Base-by-base conservation (phyloP, 2,329 filamentous ascomycete genomes). In the Cercospora sp. region DNA sequence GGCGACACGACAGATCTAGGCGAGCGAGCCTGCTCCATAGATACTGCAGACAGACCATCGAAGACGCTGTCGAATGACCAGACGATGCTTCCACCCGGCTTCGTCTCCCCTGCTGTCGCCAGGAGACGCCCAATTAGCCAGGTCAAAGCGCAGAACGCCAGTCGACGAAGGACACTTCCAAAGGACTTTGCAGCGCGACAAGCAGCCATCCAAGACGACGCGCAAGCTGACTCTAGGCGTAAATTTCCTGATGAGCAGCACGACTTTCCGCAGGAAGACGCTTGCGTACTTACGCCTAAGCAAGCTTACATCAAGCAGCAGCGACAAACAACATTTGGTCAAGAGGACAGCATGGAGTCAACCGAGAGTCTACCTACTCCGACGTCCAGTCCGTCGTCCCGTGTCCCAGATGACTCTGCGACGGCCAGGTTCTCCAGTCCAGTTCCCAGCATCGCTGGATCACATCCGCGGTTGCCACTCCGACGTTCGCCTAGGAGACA, bases 101-200 rank as follows among this genome's bases (percentile, higher is more conserved):
- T 78, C 60, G 74, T 77, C n/a, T 75, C 73, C 6, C 76, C 76
- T 9, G 73, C 71, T 3, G 72, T 74, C 51, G 62, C 64, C 23
- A 66, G 73, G 12, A 70, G 68, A n/a, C 65, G 72, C n/a, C 60
- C 69, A 7, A 69, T 73, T 48, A 68, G 60, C 18, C 62, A 73
- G 61, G 71, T 70, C 28, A 69, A 67, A 59, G 62, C 67, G 42
- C 64, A 68, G 10, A 68, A 63, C 20, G 68, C 66, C n/a, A 68
- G 63, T 26, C 68, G 76, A 10, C 68, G 75, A n/a, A 61, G 71
- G 42, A 78, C 76, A 9, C 64, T 78, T 36, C 75, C 76, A 18
- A 70, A 68, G n/a, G 70, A 72, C 61, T 76, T 77, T 60, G 71
- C 71, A 20, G 67, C 73, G n/a, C 31, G 51, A 30, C 53, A 58